Base-by-base conservation (phyloP, 2,329 filamentous ascomycete genomes). In the Aspergillus candidus region DNA sequence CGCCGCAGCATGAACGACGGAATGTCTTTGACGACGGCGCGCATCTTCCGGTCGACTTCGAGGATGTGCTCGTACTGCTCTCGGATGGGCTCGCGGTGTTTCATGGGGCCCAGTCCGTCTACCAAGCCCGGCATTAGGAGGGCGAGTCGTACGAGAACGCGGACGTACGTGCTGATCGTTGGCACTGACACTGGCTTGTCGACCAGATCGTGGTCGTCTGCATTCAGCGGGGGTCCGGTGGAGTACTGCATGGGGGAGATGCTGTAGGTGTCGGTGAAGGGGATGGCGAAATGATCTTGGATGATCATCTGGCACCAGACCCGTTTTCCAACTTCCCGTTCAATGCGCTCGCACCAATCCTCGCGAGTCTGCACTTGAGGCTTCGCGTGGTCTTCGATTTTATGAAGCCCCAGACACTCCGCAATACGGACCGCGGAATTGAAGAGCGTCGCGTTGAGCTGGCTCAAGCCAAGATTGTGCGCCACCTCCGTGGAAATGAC, bases 241-340 rank as follows among this genome's bases (percentile, higher is more conserved):
- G 55, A 62, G 11, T 57, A 68, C 29, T 67, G 62, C 36, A 59
- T 53, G 2, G 66, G 66, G 13, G 61, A 62, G 38, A 69, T 61
- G 17, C 61, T 58, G 47, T 67, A 68, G 6, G 60, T 57, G 29
- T 68, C 64, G 18, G 65, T 67, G 41, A 68, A 68, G 1, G 64
- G 59, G 15, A 60, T 59, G 3, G 55, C 53, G 15, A 67, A 67
- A 43, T 67, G 58, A 44, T 68, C 65, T 45, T 68, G 65, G 13
- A 68, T 62, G 15, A 66, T 43, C 53, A 60, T 58, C 44, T 69
- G 65, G 46, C 61, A 61, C 66, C 66, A 69, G 4, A 63, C 54
- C 12, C 66, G 52, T 29, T 60, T 56, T 7, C 65, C 65, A 8
- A 66, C 55, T 51, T 69, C 65, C 30, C 56, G 44, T 22, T 58